phyloP scores from a whole-genome alignment of 148 eudicot genomes.

The Camellia sinensis region DNA sequence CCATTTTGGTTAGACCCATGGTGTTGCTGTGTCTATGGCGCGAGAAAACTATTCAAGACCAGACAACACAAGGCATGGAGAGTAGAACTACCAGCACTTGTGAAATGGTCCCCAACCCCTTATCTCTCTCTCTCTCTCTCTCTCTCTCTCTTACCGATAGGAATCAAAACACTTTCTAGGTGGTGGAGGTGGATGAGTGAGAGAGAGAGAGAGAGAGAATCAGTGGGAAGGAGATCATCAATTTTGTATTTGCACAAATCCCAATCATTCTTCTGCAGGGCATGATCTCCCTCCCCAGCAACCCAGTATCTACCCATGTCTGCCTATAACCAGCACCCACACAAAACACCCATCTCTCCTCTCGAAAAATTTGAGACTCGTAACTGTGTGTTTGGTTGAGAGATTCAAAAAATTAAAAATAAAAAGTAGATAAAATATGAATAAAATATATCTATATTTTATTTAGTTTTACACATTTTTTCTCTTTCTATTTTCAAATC shows the following conservation, averaged over 20 bases:
- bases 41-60: no score
- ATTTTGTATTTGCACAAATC: not conserved
- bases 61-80: no score
- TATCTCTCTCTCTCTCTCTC: no score
- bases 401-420: no score
- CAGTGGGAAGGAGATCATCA: not conserved
- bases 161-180: slow-evolving; percentile 4
- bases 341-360: not conserved
- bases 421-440: no score
- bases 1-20: no score
- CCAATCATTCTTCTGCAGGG: slow-evolving; percentile 1
- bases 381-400: no score
- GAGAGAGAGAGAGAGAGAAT: no score
- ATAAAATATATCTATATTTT: no score
- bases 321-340: slow-evolving; percentile 5
- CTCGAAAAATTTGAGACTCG: not conserved
- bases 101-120: slow-evolving; percentile 5
- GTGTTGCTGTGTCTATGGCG: no score
- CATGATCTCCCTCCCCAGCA: not conserved
- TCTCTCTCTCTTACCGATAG: not conserved
- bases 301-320: not conserved
- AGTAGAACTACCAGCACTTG: not conserved
- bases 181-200: not conserved
- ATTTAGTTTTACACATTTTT: no score
- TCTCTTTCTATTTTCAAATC: no score